Conservation (phyloP, 306 rosid species). For the Pachyrhizus erosus region DNA sequence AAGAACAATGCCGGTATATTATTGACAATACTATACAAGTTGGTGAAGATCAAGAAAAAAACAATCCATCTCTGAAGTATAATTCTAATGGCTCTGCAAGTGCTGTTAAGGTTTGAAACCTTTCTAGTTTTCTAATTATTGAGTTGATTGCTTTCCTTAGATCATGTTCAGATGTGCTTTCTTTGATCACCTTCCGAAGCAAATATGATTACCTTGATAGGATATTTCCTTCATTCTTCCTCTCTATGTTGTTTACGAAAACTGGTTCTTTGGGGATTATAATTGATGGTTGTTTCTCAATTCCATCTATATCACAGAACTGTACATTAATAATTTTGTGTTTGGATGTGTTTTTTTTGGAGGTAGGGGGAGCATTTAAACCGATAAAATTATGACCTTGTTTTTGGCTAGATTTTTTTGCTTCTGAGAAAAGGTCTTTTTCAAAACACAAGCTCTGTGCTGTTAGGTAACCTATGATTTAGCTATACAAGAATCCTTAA, state of each 20-base stretch:
- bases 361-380: neutral
- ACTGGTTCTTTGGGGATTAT: no score
- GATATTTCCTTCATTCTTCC: no score
- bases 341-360: neutral
- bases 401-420: neutral
- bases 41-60: constrained; percentile 41
- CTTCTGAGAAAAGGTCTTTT: neutral
- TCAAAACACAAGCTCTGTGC: neutral
- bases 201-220: no score
- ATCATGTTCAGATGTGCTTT: neutral
- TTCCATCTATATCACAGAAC: no score
- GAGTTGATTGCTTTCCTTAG: constrained; percentile 15
- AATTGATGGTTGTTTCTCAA: no score
- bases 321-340: neutral
- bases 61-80: constrained; percentile 34
- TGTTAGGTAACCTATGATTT: neutral
- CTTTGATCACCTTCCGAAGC: constrained; percentile 13
- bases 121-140: constrained; percentile 25
- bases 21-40: constrained; percentile 33
- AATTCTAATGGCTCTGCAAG: constrained; percentile 50
- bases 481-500: neutral
- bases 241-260: no score
- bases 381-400: neutral
- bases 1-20: constrained; percentile 38
- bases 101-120: constrained; percentile 49